phyloP scores from a whole-genome alignment of 371 early-diverging fungal species.

The Lichtheimia ornata region DNA sequence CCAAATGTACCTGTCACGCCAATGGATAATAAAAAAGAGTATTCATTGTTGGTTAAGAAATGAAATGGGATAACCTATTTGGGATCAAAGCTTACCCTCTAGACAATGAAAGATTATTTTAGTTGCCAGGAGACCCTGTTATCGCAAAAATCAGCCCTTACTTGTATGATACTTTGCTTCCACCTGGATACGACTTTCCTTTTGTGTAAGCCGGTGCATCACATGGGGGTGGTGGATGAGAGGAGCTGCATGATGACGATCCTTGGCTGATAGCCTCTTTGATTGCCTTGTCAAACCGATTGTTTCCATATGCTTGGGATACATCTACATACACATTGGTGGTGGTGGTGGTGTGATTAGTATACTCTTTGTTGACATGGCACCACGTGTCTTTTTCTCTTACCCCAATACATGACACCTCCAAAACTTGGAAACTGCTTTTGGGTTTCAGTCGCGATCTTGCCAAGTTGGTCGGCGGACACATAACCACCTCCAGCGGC shows the following conservation, averaged over 20 bases:
- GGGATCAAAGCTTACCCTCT: conserved; percentile 24
- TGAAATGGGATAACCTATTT: not conserved
- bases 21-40: not conserved
- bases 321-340: conserved; percentile 28
- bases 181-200: conserved; percentile 39
- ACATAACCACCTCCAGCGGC: conserved; percentile 65
- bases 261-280: conserved; percentile 24
- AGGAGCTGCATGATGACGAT: conserved; percentile 21
- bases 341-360: too few relatives aligned
- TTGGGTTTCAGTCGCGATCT: conserved; percentile 30
- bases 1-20: conserved; percentile 35
- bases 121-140: not conserved
- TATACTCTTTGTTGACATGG: conserved; percentile 1
- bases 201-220: conserved; percentile 38
- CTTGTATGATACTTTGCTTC: conserved; percentile 50
- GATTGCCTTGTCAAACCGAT: conserved; percentile 26
- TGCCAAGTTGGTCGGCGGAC: conserved; percentile 21
- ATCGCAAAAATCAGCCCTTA: conserved; percentile 18
- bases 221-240: conserved; percentile 30
- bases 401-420: conserved; percentile 70
- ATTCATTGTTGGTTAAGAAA: not conserved
- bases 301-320: conserved; percentile 46
- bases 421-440: conserved; percentile 54
- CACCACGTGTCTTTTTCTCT: not conserved
- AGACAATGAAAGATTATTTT: conserved; percentile 1